Conservation (phyloP, 257 asterid genomes). For the Catharanthus roseus region DNA sequence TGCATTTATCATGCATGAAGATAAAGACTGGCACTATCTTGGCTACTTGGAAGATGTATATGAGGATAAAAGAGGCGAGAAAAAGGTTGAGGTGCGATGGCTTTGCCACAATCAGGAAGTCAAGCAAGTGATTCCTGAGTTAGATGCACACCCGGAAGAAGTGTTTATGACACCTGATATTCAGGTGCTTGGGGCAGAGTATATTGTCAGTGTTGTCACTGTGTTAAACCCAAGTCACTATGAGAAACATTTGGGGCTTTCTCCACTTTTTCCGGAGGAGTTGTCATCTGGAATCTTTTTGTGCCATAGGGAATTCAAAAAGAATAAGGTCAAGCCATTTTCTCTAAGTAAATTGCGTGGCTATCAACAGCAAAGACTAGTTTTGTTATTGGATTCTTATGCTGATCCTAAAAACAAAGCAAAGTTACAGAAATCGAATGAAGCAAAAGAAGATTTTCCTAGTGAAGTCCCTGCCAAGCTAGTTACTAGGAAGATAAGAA, state of each 20-base stretch:
- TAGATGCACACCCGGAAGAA: conserved; percentile 36
- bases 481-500: conserved; percentile 15
- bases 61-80: conserved; percentile 39
- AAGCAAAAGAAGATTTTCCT: conserved; percentile 16
- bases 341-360: conserved; percentile 37
- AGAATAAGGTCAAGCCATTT: conserved; percentile 27
- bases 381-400: conserved; percentile 17
- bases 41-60: conserved; percentile 58
- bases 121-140: conserved; percentile 25
- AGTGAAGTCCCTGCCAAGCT: conserved; percentile 5
- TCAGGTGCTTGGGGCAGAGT: conserved; percentile 32
- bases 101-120: conserved; percentile 34
- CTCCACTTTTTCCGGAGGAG: conserved; percentile 25
- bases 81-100: conserved; percentile 39
- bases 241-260: conserved; percentile 25
- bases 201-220: conserved; percentile 35
- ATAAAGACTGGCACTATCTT: conserved; percentile 20
- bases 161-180: conserved; percentile 39
- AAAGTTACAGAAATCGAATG: neutral
- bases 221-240: conserved; percentile 47
- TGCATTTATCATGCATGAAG: conserved; percentile 32
- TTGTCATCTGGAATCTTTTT: conserved; percentile 25
- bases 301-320: conserved; percentile 40
- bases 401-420: conserved; percentile 13
- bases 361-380: conserved; percentile 41